Base-by-base conservation (phyloP, 768 basidiomycete genomes). In the Lentinus tigrinus region DNA sequence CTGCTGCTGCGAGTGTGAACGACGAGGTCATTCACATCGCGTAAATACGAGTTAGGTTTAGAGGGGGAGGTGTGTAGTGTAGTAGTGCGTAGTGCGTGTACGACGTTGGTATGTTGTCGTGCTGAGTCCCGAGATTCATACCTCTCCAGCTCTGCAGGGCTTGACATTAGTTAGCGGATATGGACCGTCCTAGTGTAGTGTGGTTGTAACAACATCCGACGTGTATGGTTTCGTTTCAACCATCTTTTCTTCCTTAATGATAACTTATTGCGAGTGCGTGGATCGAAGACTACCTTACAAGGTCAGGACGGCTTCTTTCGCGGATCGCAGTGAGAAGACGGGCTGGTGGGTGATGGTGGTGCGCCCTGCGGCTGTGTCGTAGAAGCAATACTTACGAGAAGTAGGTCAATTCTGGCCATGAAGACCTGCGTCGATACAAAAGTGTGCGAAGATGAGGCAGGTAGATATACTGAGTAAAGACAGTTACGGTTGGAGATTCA, bases 201-300 rank as follows among this genome's bases (percentile, higher is more conserved):
- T 50, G 49, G 51, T 52, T 52, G 40, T 43, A 52, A 42, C 24
- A 52, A 43, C 39, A 42, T 28, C 50, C n/a, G n/a, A 42, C 21
- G 37, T 52, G 51, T 52, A 50, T 37, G 49, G 19, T 50, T 50
- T 42, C 38, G 51, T 52, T 52, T 19, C 51, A 52, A 52, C 51
- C 40, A 52, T 42, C 16, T 40, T 42, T 26, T 37, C 28, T 51
- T 28, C 27, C 24, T 52, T 52, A 52, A 40, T 52, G 51, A 26
- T 52, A 52, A 52, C 23, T 52, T 52, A 52, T 52, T 52, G 40
- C 38, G 39, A 52, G 51, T 17, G 37, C 14, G 19, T n/a, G 16
- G 13, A 28, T 14, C 19, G 9, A 19, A 11, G 13, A 40, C 39
- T 21, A 21, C 23, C 43, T n/a, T n/a, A n/a, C 10, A 44, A 40